These are phyloP conservation scores for Ilyonectria robusta DNA, from an alignment of 2,329 filamentous ascomycete species.

Conservation along the genomic window DNA sequence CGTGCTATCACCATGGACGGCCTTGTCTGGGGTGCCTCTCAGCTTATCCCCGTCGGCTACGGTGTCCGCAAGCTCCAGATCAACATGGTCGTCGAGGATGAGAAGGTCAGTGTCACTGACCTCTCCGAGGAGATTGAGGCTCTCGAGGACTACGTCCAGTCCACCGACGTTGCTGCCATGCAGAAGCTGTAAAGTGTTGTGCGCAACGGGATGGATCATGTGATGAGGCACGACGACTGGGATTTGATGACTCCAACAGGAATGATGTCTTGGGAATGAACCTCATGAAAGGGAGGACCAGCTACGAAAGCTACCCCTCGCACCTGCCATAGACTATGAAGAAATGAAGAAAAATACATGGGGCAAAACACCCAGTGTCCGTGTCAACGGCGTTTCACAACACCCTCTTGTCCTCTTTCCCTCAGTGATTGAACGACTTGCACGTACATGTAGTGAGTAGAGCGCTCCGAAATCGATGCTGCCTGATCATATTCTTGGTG, in stretches of 20 bases:
- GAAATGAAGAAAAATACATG: conserved; percentile 34
- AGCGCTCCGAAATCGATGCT: neutral
- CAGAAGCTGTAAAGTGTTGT: conserved; percentile 82
- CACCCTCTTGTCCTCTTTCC: neutral
- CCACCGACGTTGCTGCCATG: conserved; percentile 91
- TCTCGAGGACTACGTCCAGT: conserved; percentile 97
- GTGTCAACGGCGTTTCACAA: conserved; percentile 9
- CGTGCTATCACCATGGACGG: conserved; percentile 91
- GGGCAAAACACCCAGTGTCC: conserved; percentile 17
- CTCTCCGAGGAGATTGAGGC: conserved; percentile 87
- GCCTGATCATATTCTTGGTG: conserved; percentile 1
- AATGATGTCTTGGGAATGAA: conserved; percentile 44
- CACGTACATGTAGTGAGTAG: no score
- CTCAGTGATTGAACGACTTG: neutral
- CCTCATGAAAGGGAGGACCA: conserved; percentile 43
- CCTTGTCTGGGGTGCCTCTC: conserved; percentile 94
- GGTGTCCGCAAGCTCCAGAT: conserved; percentile 99
- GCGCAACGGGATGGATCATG: conserved; percentile 42
- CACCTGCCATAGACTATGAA: conserved; percentile 46
- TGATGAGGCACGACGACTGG: conserved; percentile 52
- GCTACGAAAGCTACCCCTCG: conserved; percentile 42
- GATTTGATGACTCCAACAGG: conserved; percentile 47
- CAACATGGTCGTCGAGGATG: conserved; percentile 97
- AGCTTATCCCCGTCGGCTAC: conserved; percentile 92
- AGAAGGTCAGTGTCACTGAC: conserved; percentile 90